Evolutionary conservation across 257 asterid species (phyloP).

Genomic region (Solanum medicagineum): DNA sequence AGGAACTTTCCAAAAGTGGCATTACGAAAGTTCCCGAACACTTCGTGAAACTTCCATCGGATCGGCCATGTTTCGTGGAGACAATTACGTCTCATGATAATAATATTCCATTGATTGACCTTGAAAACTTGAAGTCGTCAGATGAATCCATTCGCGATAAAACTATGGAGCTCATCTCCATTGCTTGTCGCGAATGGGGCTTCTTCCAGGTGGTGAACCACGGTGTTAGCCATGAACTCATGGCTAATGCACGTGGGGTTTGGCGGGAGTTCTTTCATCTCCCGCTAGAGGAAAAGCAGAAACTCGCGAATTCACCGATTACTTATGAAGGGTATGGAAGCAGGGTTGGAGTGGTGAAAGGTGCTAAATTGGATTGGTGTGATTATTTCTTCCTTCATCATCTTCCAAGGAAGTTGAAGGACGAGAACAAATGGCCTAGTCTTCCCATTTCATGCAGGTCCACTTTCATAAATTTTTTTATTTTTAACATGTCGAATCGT

Average conservation of each 20-base stretch:
- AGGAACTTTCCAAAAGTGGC: slow-evolving; percentile 64
- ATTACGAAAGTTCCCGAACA: slow-evolving; percentile 54
- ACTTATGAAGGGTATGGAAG: slow-evolving; percentile 95
- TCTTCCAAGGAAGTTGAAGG: slow-evolving; percentile 38
- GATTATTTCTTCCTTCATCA: slow-evolving; percentile 69
- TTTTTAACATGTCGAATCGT: background rate
- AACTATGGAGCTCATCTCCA: slow-evolving; percentile 18
- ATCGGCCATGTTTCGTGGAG: slow-evolving; percentile 24
- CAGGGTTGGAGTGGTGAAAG: slow-evolving; percentile 64
- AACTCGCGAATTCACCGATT: slow-evolving; percentile 48
- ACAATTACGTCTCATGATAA: background rate
- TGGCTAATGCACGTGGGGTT: slow-evolving; percentile 31
- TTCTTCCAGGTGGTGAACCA: slow-evolving; percentile 89
- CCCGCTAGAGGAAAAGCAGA: slow-evolving; percentile 60
- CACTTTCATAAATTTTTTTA: background rate
- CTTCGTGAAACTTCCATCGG: slow-evolving; percentile 53
- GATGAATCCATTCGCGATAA: slow-evolving; percentile 14
- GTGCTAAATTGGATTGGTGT: slow-evolving; percentile 70
- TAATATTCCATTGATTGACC: slow-evolving; percentile 39
- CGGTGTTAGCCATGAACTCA: slow-evolving; percentile 46
- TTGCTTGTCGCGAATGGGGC: slow-evolving; percentile 85
- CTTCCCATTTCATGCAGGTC: slow-evolving; percentile 28
- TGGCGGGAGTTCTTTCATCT: slow-evolving; percentile 74
- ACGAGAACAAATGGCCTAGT: slow-evolving; percentile 68
- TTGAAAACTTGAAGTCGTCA: slow-evolving; percentile 29